phyloP scores from a whole-genome alignment of 75 land plant species.

The Cupressus sempervirens region DNA sequence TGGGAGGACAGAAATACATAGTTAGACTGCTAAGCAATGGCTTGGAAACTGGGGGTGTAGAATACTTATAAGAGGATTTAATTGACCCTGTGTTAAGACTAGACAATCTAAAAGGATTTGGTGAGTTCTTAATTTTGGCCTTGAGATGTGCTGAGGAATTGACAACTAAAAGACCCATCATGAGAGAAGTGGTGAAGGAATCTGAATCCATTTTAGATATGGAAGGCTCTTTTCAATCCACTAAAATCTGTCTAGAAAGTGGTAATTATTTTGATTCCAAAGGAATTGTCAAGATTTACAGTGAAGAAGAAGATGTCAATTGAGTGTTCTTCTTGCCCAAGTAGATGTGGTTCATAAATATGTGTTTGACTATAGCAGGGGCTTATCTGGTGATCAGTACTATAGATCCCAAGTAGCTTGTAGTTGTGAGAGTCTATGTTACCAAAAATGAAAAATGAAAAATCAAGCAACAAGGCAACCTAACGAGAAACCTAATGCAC shows the following conservation, averaged over 20 bases:
- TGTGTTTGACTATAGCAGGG: neutral
- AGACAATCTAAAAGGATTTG: conserved; percentile 29
- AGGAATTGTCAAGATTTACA: neutral
- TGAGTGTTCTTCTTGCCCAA: neutral
- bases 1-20: conserved; percentile 53
- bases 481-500: too few relatives aligned
- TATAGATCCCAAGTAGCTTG: neutral
- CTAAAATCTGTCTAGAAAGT: neutral
- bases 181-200: conserved; percentile 79
- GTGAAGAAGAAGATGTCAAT: neutral
- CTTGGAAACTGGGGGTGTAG: conserved; percentile 29
- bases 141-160: conserved; percentile 62
- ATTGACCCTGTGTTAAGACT: conserved; percentile 6
- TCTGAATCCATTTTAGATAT: conserved; percentile 42
- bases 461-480: too few relatives aligned
- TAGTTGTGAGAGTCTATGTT: too few relatives aligned
- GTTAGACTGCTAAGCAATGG: conserved; percentile 36
- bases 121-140: conserved; percentile 51
- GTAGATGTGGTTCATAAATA: neutral
- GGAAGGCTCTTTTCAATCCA: neutral
- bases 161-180: conserved; percentile 54
- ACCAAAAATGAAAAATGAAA: too few relatives aligned
- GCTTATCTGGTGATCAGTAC: neutral
- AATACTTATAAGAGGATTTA: neutral
- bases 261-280: neutral